Evolutionary conservation across 306 rosid species (phyloP).

Genomic region (Vicia sativa): DNA sequence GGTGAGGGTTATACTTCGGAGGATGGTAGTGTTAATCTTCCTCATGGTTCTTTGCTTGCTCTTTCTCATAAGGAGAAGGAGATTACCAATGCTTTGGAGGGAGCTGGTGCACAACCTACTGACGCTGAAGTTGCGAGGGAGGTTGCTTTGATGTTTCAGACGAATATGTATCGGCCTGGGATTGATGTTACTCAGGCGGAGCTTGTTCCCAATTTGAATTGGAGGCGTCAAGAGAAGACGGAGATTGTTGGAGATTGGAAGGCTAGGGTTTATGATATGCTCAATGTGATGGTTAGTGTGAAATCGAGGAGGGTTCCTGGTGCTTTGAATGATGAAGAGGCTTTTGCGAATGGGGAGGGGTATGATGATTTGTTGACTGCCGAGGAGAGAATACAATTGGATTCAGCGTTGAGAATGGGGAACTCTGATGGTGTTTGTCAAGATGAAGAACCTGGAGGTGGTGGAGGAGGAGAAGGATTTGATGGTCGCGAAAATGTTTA

Average conservation of each 20-base stretch:
- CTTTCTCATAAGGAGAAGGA: slow-evolving; percentile 97
- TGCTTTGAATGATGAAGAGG: slow-evolving; percentile 98
- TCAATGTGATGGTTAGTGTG: slow-evolving; percentile 94
- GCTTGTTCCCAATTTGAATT: slow-evolving; percentile 91
- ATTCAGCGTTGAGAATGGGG: slow-evolving; percentile 88
- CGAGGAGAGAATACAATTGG: slow-evolving; percentile 85
- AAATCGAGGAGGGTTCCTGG: slow-evolving; percentile 97
- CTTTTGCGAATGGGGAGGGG: slow-evolving; percentile 81
- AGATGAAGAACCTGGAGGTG: slow-evolving; percentile 58
- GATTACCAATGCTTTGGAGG: slow-evolving; percentile 93
- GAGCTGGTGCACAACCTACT: slow-evolving; percentile 93
- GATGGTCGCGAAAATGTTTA: slow-evolving; percentile 19
- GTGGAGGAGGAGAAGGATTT: slow-evolving; percentile 2
- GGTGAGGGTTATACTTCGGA: slow-evolving; percentile 74
- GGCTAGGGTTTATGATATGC: slow-evolving; percentile 97
- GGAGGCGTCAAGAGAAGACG: slow-evolving; percentile 98
- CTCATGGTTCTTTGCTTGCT: slow-evolving; percentile 85
- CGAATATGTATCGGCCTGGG: slow-evolving; percentile 97
- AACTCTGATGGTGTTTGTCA: slow-evolving; percentile 68
- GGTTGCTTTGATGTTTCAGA: slow-evolving; percentile 89
- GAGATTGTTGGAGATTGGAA: slow-evolving; percentile 97
- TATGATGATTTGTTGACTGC: slow-evolving; percentile 90
- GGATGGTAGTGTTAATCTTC: slow-evolving; percentile 60
- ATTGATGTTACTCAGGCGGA: slow-evolving; percentile 99
- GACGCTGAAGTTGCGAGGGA: slow-evolving; percentile 91